A percentile compares a stretch with the other conserved stretches of the same genome.
Conservation (phyloP, 2,329 filamentous ascomycete species). For the Colletotrichum liriopes region DNA sequence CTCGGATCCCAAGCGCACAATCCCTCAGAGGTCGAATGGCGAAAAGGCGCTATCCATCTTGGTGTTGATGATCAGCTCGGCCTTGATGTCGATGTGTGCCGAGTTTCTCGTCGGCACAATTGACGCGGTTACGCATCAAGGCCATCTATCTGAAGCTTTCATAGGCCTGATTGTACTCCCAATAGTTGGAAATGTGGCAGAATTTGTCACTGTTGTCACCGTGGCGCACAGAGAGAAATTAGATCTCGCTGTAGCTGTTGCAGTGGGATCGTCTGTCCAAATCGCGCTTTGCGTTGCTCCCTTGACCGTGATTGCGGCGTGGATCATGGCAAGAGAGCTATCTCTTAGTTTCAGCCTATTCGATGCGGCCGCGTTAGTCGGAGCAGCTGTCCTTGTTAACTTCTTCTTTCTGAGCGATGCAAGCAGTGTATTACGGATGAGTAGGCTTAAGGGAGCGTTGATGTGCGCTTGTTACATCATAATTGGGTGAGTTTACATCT, state of each 20-base stretch:
- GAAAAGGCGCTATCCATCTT: constrained; percentile 60
- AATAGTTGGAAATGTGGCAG: constrained; percentile 74
- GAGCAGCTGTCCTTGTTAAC: constrained; percentile 80
- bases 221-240: constrained; percentile 74
- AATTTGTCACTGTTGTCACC: constrained; percentile 74
- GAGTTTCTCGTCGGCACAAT: constrained; percentile 75
- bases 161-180: constrained; percentile 75
- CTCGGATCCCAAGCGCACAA: fast-evolving
- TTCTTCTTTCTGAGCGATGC: constrained; percentile 82
- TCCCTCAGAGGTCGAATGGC: neutral
- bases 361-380: constrained; percentile 81
- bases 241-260: constrained; percentile 74
- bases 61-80: constrained; percentile 68
- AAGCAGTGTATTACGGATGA: constrained; percentile 74
- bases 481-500: constrained; percentile 55
- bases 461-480: constrained; percentile 70
- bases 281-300: constrained; percentile 75
- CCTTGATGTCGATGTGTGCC: constrained; percentile 71
- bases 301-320: constrained; percentile 72
- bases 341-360: constrained; percentile 83
- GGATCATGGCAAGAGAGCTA: constrained; percentile 70
- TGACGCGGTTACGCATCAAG: constrained; percentile 65
- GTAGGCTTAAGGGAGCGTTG: constrained; percentile 67
- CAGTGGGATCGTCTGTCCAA: constrained; percentile 73
- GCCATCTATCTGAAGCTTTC: constrained; percentile 69